Conservation (phyloP, 2,329 filamentous ascomycete species). For the Xylariomycetidae sp. region DNA sequence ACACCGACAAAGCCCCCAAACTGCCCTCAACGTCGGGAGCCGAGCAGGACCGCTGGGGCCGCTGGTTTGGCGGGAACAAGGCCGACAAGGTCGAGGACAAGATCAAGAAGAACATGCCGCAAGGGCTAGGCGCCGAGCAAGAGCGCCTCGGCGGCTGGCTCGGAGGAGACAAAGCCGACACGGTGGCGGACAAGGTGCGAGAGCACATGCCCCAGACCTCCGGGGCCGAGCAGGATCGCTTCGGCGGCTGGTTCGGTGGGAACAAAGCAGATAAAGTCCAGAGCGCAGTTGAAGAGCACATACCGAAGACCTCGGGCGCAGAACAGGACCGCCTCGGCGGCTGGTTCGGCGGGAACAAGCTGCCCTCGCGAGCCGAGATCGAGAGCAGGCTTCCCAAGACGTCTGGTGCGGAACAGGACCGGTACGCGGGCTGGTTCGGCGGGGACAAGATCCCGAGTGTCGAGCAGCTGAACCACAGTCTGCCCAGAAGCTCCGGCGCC, state of each 20-base stretch:
- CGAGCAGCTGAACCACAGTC: neutral
- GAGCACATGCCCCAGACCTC: slow-evolving; percentile 3
- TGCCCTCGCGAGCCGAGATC: slow-evolving; percentile 9
- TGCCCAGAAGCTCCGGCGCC: neutral
- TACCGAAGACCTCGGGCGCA: slow-evolving; percentile 13
- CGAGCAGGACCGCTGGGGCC: slow-evolving; percentile 18
- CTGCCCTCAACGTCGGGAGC: slow-evolving; percentile 13
- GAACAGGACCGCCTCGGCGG: slow-evolving; percentile 19
- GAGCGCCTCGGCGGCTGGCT: slow-evolving; percentile 13
- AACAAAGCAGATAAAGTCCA: slow-evolving; percentile 12
- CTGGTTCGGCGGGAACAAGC: slow-evolving; percentile 17
- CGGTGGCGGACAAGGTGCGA: neutral
- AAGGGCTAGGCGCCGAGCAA: slow-evolving; percentile 12
- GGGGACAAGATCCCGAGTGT: slow-evolving; percentile 11
- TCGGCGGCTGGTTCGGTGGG: slow-evolving; percentile 15
- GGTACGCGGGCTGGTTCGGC: slow-evolving; percentile 17
- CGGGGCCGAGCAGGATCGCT: slow-evolving; percentile 17
- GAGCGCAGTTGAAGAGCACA: slow-evolving; percentile 10
- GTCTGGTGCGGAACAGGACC: slow-evolving; percentile 20
- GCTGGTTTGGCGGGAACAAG: slow-evolving; percentile 16
- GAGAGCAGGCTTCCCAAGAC: slow-evolving; percentile 10
- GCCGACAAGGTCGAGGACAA: slow-evolving; percentile 5
- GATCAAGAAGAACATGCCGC: slow-evolving; percentile 13
- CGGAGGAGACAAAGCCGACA: neutral
- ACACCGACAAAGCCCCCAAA: too few relatives aligned